Percentiles rank a stretch among this genome's conserved stretches.
Evolutionary conservation across 1,284 basidiomycete species (phyloP).

Genomic region (Austroboletus novae-zelandiae): DNA sequence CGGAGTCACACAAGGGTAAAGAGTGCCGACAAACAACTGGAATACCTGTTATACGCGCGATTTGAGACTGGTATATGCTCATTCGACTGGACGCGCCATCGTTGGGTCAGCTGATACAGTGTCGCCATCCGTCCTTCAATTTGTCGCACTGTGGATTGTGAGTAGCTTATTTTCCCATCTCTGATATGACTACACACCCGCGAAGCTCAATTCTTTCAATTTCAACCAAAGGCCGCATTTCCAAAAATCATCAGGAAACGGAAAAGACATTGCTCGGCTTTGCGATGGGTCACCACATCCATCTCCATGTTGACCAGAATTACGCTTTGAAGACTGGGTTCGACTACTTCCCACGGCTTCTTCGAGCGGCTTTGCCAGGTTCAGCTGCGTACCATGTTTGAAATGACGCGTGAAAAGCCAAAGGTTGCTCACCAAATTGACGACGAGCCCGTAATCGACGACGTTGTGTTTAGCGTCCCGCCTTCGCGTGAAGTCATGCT

Average conservation of each 20-base stretch:
- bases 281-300: background rate
- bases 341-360: slow-evolving; percentile 15
- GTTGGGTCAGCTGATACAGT: slow-evolving; percentile 39
- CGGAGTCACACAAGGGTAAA: background rate
- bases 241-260: background rate
- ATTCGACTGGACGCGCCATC: slow-evolving; percentile 27
- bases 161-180: background rate
- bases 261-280: background rate
- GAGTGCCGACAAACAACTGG: slow-evolving; percentile 3
- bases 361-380: slow-evolving; percentile 28
- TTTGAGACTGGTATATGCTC: slow-evolving; percentile 25
- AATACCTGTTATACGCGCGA: slow-evolving; percentile 60
- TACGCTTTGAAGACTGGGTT: background rate
- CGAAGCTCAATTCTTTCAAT: slow-evolving; percentile 24
- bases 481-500: slow-evolving; percentile 29
- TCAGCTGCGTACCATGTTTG: slow-evolving; percentile 24
- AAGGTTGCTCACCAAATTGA: slow-evolving; percentile 23
- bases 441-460: slow-evolving; percentile 15
- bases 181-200: slow-evolving; percentile 16
- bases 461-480: background rate
- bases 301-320: slow-evolving; percentile 3
- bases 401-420: background rate
- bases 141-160: slow-evolving; percentile 42
- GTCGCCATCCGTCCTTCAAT: slow-evolving; percentile 47
- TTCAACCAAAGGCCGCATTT: slow-evolving; percentile 3